A percentile compares a stretch with the other conserved stretches of the same genome.
phyloP scores from a whole-genome alignment of 2,329 filamentous ascomycete genomes.

The Myriosclerotinia scirpicola region DNA sequence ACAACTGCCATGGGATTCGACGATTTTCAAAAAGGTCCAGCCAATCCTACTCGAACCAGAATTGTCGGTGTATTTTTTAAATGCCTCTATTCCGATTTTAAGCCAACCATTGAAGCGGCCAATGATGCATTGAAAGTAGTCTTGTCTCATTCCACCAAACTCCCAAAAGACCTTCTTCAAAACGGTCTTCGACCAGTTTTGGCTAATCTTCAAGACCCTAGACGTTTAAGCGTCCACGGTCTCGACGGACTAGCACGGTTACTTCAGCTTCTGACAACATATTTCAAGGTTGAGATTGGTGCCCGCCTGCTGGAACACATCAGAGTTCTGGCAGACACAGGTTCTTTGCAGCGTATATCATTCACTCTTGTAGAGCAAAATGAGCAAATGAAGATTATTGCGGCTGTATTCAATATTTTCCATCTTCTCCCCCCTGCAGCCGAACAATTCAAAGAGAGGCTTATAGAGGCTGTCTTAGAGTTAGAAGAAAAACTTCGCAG shows the following conservation, averaged over 20 bases:
- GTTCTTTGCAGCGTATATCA: conserved; percentile 80
- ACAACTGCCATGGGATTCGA: conserved; percentile 92
- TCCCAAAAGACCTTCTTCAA: conserved; percentile 94
- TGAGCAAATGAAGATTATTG: conserved; percentile 88
- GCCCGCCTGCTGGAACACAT: conserved; percentile 90
- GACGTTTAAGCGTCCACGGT: conserved; percentile 83
- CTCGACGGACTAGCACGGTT: conserved; percentile 88
- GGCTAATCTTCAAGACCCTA: conserved; percentile 91
- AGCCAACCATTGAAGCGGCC: conserved; percentile 88
- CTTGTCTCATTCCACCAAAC: conserved; percentile 80
- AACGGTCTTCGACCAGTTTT: conserved; percentile 93
- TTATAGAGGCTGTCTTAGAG: conserved; percentile 87
- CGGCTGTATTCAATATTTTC: conserved; percentile 94
- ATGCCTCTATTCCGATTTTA: conserved; percentile 88
- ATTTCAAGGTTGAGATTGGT: conserved; percentile 99
- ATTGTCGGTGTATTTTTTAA: conserved; percentile 99
- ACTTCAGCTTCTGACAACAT: conserved; percentile 88
- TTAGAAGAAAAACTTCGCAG: conserved; percentile 81
- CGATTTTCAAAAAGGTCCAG: conserved; percentile 78
- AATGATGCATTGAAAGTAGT: conserved; percentile 88
- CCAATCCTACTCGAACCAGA: conserved; percentile 63
- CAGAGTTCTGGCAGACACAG: conserved; percentile 81
- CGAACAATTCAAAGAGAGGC: conserved; percentile 82
- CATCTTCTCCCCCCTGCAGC: conserved; percentile 91
- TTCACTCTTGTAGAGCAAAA: conserved; percentile 95